Evolutionary conservation across 345 rosid genomes (phyloP), one percentile per base, ranked within the genome.

Genomic region (Alliaria petiolata): DNA sequence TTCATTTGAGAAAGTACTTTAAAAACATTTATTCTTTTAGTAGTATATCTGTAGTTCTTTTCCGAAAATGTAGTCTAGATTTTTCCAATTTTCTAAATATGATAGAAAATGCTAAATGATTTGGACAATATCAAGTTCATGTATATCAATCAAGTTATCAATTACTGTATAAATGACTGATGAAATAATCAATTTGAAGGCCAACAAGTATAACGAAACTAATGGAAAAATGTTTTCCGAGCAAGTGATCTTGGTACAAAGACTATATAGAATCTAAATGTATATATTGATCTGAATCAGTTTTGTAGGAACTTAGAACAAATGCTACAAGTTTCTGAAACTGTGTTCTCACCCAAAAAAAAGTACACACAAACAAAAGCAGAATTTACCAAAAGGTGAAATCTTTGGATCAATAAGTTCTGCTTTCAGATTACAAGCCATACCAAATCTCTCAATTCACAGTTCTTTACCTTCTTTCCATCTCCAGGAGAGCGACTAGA

Each of bases 341-440:
- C 16, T 49, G 46, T 58, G 1, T 35, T 47, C 46, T 44, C 76
- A 28, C 43, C 39, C 22, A 46, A 28, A 44, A 15, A 30, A 16
- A 9, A 30, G 40, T 1, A 31, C 14, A 65, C 19, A 58, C 72
- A 56, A 39, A 57, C 49, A 63, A 8, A 54, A 8, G 44, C 67
- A 59, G 34, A 65, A 47, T 39, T n/a, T 15, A 28, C 33, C 67
- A 15, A 58, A 45, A n/a, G 14, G 15, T 33, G 55, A 19, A 34
- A 44, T 54, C 50, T 16, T 26, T 44, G 49, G 50, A 25, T 72
- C 70, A 56, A 19, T 10, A 55, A 35, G 58, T 55, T 30, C 26
- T 46, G 70, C 34, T 47, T 46, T 16, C 42, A 56, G 59, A 56
- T 46, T 46, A 65, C 65, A 65, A 36, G 71, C 59, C 71, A 72